Percentiles rank a stretch among this genome's conserved stretches.
Evolutionary conservation across 179 eudicot species (phyloP).

Genomic region (Beta lomatogona): DNA sequence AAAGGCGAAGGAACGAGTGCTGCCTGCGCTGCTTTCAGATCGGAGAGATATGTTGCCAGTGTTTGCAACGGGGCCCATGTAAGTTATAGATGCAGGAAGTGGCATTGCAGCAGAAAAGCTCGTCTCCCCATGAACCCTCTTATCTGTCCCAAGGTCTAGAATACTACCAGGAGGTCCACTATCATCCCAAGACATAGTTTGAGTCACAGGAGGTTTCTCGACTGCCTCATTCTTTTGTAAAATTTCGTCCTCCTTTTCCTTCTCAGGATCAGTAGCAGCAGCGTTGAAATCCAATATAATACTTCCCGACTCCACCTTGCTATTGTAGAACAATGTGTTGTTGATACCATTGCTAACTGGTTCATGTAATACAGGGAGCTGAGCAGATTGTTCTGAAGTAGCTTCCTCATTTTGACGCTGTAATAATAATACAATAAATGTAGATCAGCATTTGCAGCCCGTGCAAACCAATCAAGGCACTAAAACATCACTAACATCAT

Average conservation of each 20-base stretch:
- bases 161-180: slow-evolving; percentile 25
- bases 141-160: slow-evolving; percentile 24
- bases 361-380: slow-evolving; percentile 28
- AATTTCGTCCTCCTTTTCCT: slow-evolving; percentile 25
- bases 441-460: not conserved
- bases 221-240: slow-evolving; percentile 19
- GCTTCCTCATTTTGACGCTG: slow-evolving; percentile 44
- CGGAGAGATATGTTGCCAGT: slow-evolving; percentile 73
- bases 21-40: slow-evolving; percentile 87
- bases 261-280: slow-evolving; percentile 15
- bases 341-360: slow-evolving; percentile 27
- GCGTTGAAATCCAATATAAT: slow-evolving; percentile 68
- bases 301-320: slow-evolving; percentile 56
- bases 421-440: slow-evolving; percentile 3
- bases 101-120: slow-evolving; percentile 60
- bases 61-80: slow-evolving; percentile 51
- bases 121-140: slow-evolving; percentile 54
- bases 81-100: slow-evolving; percentile 53
- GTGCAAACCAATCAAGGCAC: not conserved
- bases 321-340: slow-evolving; percentile 40
- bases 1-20: slow-evolving; percentile 91
- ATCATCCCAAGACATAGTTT: slow-evolving; percentile 36
- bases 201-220: slow-evolving; percentile 30
- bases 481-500: not conserved
- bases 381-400: slow-evolving; percentile 15